Evolutionary conservation across 176 grass and related monocot species (phyloP), one percentile per base, ranked within the genome.

Genomic region (Triticum urartu): DNA sequence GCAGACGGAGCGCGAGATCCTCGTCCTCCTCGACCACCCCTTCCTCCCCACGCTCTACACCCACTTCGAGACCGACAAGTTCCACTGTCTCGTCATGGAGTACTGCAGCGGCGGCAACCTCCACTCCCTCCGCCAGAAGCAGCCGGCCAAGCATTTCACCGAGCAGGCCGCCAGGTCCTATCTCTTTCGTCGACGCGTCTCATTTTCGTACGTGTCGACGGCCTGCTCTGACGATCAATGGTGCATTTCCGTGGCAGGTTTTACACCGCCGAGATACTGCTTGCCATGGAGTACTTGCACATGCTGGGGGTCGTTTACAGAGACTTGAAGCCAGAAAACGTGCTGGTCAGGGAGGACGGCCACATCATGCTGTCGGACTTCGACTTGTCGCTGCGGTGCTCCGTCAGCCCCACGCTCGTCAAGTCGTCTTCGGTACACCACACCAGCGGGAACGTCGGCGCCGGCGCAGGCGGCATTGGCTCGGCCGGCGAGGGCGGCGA

Each of bases 1-100:
- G 59, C 59, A 84, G 89, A 90, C 68, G 59, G 89, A 90, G 89
- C 89, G 60, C 18, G 89, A 90, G 80, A 90, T 90, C 80, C 89
- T 77, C 4, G 74, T 48, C 47, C 74, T 77, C 74, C 74, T 77
- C 17, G 74, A 77, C 48, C 74, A 77, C 74, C 74, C 74, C 7
- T 77, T 77, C 74, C 74, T 77, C 9, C 74, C 74, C 74, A 77
- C 74, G 4, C 74, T 77, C 26, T 77, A 77, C 47, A 77, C 74
- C 74, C 28, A 77, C 47, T 77, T 77, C 48, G 74, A 77, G 74
- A 77, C 74, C 15, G 74, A 77, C 74, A 77, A 77, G 74, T 77
- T 77, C 74, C 52, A 77, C 74, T 77, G 74, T 17, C 74, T 77
- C 48, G 74, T 77, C 74, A 77, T 77, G 74, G 74, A 77, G 74